Percentiles rank a stretch among this genome's conserved stretches.
These are phyloP conservation scores for Begonia fuchsioides DNA, from an alignment of 306 rosid species.

Conservation along the genomic window DNA sequence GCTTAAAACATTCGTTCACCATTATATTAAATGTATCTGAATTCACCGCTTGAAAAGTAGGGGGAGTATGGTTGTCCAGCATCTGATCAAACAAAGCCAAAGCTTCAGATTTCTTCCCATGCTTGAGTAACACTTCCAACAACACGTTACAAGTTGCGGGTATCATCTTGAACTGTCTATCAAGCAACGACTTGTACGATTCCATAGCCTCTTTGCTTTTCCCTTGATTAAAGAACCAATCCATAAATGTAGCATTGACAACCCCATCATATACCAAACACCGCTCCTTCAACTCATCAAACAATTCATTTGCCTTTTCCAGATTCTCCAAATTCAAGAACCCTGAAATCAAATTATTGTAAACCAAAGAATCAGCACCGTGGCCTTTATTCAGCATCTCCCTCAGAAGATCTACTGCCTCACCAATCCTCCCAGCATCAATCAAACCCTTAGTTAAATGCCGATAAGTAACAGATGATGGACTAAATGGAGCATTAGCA, in stretches of 20 bases:
- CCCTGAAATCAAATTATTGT: slow-evolving; percentile 57
- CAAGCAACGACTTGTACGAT: slow-evolving; percentile 56
- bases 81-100: slow-evolving; percentile 58
- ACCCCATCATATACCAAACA: slow-evolving; percentile 90
- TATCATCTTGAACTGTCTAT: slow-evolving; percentile 59
- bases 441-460: slow-evolving; percentile 77
- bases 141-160: slow-evolving; percentile 83
- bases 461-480: slow-evolving; percentile 68
- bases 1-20: slow-evolving; percentile 83
- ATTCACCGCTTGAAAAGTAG: slow-evolving; percentile 75
- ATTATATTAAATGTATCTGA: slow-evolving; percentile 73
- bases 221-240: slow-evolving; percentile 60
- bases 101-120: slow-evolving; percentile 39
- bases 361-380: slow-evolving; percentile 86
- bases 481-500: slow-evolving; percentile 60
- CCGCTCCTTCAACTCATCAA: slow-evolving; percentile 82
- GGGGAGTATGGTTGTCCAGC: slow-evolving; percentile 86
- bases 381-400: slow-evolving; percentile 83
- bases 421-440: slow-evolving; percentile 41
- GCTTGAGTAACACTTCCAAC: slow-evolving; percentile 60
- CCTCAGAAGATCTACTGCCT: slow-evolving; percentile 69
- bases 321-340: slow-evolving; percentile 51
- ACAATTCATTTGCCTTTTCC: slow-evolving; percentile 73
- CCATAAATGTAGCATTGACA: slow-evolving; percentile 77
- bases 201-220: slow-evolving; percentile 77